Conservation (phyloP, 371 early-diverging fungal genomes). For the Umbelopsis sp. region DNA sequence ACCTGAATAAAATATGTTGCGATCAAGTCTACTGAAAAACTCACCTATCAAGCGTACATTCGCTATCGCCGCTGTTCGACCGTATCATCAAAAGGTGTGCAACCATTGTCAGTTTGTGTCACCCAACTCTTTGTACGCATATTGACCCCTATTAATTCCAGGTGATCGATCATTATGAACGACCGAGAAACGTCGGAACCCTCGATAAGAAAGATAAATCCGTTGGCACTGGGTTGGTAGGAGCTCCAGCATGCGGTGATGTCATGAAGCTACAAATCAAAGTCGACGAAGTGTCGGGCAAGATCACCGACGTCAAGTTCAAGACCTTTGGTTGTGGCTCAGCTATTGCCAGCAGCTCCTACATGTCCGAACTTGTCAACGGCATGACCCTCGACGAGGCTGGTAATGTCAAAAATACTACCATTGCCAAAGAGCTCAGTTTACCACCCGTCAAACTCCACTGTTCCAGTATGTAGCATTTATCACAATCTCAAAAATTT, state of each 20-base stretch:
- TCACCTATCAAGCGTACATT: slow-evolving; percentile 28
- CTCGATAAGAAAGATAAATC: slow-evolving; percentile 81
- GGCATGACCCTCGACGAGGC: slow-evolving; percentile 94
- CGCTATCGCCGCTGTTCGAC: slow-evolving; percentile 47
- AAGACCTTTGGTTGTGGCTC: slow-evolving; percentile 99
- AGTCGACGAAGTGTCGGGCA: slow-evolving; percentile 88
- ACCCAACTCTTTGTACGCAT: not conserved
- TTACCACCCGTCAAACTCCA: slow-evolving; percentile 99
- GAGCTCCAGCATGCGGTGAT: slow-evolving; percentile 99
- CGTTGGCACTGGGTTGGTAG: slow-evolving; percentile 98
- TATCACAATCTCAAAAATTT: not conserved
- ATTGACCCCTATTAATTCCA: slow-evolving; percentile 23
- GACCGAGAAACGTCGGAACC: slow-evolving; percentile 98
- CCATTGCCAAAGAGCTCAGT: slow-evolving; percentile 95
- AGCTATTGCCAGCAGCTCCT: slow-evolving; percentile 95
- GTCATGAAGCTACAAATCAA: slow-evolving; percentile 99
- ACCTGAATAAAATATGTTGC: slow-evolving; percentile 27
- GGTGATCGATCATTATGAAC: slow-evolving; percentile 94
- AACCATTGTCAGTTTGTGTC: not conserved
- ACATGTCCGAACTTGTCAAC: slow-evolving; percentile 94
- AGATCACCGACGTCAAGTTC: slow-evolving; percentile 97
- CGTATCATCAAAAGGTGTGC: slow-evolving; percentile 73
- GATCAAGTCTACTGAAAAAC: slow-evolving; percentile 30
- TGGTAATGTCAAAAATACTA: slow-evolving; percentile 92
- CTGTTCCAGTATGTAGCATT: slow-evolving; percentile 82